Evolutionary conservation across 192 early-diverging fungal genomes (phyloP).

Genomic region (Pecoramyces ruminantium): DNA sequence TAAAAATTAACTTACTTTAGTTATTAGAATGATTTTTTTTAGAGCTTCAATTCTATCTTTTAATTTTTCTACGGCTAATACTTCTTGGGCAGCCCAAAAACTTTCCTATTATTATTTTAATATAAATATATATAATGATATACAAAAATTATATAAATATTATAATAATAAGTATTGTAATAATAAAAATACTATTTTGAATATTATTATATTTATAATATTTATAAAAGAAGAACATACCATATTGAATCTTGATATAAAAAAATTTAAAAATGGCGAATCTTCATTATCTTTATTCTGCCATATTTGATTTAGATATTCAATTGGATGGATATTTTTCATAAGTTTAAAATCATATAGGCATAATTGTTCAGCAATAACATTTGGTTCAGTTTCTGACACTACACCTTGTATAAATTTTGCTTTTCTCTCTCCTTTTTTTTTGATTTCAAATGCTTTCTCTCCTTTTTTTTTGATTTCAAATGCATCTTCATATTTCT

Average conservation of each 20-base stretch:
- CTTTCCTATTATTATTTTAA: constrained; percentile 20
- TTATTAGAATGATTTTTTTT: constrained; percentile 26
- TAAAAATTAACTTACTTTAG: constrained; percentile 32
- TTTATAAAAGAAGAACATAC: neutral
- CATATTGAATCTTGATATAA: constrained; percentile 29
- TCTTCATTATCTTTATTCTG: constrained; percentile 19
- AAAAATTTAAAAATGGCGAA: constrained; percentile 30
- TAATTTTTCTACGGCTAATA: constrained; percentile 25
- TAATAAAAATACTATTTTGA: no score
- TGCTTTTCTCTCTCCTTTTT: no score
- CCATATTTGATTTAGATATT: constrained; percentile 44
- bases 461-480: constrained; percentile 22
- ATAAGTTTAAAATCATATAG: constrained; percentile 34
- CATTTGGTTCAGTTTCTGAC: constrained; percentile 17
- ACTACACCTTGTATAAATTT: constrained; percentile 35
- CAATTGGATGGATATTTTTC: constrained; percentile 40
- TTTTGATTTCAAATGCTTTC: no score
- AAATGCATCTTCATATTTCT: constrained; percentile 28
- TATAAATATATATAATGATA: no score
- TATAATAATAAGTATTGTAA: no score
- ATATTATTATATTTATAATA: no score
- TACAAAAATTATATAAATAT: no score
- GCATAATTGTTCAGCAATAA: constrained; percentile 31
- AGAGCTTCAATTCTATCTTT: constrained; percentile 24
- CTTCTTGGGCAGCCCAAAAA: constrained; percentile 39